Conservation (phyloP, 2,329 filamentous ascomycete genomes). For the Fusarium sulawesiense region DNA sequence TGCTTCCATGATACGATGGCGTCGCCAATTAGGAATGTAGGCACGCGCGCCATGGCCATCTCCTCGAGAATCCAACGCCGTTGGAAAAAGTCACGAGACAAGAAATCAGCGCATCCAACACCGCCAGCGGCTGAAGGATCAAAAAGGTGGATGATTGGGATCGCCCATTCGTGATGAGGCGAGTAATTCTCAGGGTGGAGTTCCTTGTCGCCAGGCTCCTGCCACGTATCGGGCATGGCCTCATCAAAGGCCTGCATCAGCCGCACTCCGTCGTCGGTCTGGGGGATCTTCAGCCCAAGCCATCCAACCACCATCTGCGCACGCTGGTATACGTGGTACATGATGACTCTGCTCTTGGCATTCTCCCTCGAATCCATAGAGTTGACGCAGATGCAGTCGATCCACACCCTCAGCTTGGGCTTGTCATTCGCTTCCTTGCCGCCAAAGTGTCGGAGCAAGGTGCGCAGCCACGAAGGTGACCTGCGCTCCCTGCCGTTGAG, state of each 20-base stretch:
- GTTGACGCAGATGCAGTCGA: constrained; percentile 49
- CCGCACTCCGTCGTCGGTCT: constrained; percentile 45
- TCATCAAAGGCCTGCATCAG: constrained; percentile 47
- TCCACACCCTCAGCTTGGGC: constrained; percentile 47
- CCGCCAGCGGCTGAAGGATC: constrained; percentile 40
- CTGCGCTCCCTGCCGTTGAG: constrained; percentile 15
- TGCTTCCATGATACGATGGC: constrained; percentile 53
- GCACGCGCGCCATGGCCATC: constrained; percentile 50
- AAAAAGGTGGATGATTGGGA: constrained; percentile 42
- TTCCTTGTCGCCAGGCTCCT: constrained; percentile 50
- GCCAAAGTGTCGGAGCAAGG: constrained; percentile 11
- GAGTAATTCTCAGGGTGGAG: constrained; percentile 51
- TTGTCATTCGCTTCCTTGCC: constrained; percentile 30
- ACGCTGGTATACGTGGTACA: constrained; percentile 47
- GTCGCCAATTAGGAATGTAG: constrained; percentile 50
- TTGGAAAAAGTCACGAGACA: constrained; percentile 50
- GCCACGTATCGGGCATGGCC: constrained; percentile 49
- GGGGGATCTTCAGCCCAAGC: constrained; percentile 47
- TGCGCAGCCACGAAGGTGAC: constrained; percentile 32
- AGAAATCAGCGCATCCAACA: constrained; percentile 45
- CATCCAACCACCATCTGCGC: constrained; percentile 51
- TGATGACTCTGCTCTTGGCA: constrained; percentile 44
- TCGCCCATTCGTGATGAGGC: constrained; percentile 49
- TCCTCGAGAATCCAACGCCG: constrained; percentile 54
- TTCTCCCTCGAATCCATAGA: constrained; percentile 45